phyloP scores from a whole-genome alignment of 306 rosid species.

The Castanea crenata region DNA sequence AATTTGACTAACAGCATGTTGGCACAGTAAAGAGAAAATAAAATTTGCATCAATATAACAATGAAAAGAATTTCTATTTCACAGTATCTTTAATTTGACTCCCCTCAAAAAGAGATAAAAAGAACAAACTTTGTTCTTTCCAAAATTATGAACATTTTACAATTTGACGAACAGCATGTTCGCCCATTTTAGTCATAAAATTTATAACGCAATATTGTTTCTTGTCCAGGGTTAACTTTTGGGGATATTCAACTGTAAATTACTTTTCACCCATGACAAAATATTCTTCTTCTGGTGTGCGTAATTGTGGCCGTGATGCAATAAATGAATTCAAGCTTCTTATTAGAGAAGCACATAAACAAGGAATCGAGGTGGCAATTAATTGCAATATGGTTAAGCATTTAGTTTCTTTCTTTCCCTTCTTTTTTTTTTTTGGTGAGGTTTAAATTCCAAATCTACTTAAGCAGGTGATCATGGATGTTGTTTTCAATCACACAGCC shows the following conservation, averaged over 20 bases:
- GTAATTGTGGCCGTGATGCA: slow-evolving; percentile 78
- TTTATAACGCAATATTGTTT: slow-evolving; percentile 10
- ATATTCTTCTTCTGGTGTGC: slow-evolving; percentile 77
- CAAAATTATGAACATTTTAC: background rate
- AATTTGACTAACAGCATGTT: background rate
- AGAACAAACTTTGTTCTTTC: background rate
- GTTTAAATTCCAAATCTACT: slow-evolving; percentile 24
- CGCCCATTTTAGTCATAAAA: background rate
- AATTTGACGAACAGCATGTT: background rate
- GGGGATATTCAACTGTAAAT: slow-evolving; percentile 96
- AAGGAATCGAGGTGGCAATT: slow-evolving; percentile 82
- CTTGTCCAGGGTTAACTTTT: slow-evolving; percentile 75
- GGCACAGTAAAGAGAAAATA: background rate
- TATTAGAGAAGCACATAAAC: slow-evolving; percentile 87
- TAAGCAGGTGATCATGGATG: slow-evolving; percentile 94
- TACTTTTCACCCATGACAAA: slow-evolving; percentile 95
- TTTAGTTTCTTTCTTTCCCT: slow-evolving; percentile 1
- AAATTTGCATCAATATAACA: background rate
- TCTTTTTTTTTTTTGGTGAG: background rate
- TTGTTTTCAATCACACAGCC: slow-evolving; percentile 97
- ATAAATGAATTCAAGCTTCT: slow-evolving; percentile 81
- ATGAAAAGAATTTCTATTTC: background rate
- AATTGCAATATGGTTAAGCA: slow-evolving; percentile 5
- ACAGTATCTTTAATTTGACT: background rate
- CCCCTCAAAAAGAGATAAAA: background rate